Percentiles rank a stretch among this genome's conserved stretches.
Evolutionary conservation across 192 early-diverging fungal species (phyloP).

Genomic region (Coemansia sp.): DNA sequence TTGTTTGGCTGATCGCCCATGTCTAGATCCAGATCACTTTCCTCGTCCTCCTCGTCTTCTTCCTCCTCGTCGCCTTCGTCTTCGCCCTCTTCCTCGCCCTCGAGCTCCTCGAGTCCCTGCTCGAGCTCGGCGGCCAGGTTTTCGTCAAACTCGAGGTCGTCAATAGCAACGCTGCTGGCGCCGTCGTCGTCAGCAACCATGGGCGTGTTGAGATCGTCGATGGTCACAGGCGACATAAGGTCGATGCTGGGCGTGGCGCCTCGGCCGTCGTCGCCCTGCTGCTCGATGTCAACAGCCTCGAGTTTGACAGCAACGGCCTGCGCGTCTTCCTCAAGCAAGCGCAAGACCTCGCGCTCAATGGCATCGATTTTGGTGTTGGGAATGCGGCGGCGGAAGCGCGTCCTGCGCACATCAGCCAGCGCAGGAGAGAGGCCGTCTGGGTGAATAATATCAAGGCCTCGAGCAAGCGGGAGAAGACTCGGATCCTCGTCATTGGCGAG

Average conservation of each 20-base stretch:
- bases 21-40: slow-evolving; percentile 27
- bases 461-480: slow-evolving; percentile 16
- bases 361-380: slow-evolving; percentile 29
- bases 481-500: not conserved
- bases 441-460: slow-evolving; percentile 35
- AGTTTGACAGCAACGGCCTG: slow-evolving; percentile 47
- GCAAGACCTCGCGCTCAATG: slow-evolving; percentile 41
- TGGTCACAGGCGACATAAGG: slow-evolving; percentile 46
- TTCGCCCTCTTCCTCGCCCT: slow-evolving; percentile 33
- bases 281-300: slow-evolving; percentile 36
- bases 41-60: slow-evolving; percentile 29
- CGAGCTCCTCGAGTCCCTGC: slow-evolving; percentile 39
- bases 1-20: slow-evolving; percentile 40
- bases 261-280: slow-evolving; percentile 22
- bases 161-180: slow-evolving; percentile 46
- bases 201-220: slow-evolving; percentile 44
- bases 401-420: slow-evolving; percentile 30
- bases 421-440: slow-evolving; percentile 36
- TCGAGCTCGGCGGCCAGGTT: slow-evolving; percentile 45
- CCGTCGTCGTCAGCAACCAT: slow-evolving; percentile 35
- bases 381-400: slow-evolving; percentile 36
- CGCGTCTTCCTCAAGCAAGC: slow-evolving; percentile 44
- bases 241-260: slow-evolving; percentile 44
- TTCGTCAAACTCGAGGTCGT: slow-evolving; percentile 51
- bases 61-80: slow-evolving; percentile 44